A percentile compares a stretch with the other conserved stretches of the same genome.
These are phyloP conservation scores for Fusarium pseudocircinatum DNA, from an alignment of 2,329 filamentous ascomycete species.

Conservation along the genomic window DNA sequence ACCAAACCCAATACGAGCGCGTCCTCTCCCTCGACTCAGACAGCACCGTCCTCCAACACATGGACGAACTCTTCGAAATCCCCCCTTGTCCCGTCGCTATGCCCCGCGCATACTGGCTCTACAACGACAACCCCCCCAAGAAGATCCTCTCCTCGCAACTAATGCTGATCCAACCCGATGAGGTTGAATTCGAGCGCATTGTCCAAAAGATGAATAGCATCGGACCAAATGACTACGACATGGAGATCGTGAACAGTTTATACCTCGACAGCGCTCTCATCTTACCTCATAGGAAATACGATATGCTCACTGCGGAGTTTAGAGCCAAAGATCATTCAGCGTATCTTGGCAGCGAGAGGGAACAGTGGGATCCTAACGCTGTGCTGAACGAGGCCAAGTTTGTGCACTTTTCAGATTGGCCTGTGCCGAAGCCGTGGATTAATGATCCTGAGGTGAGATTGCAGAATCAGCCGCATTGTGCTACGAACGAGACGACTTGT, in stretches of 20 bases:
- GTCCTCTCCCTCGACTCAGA: constrained; percentile 70
- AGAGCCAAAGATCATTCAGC: constrained; percentile 59
- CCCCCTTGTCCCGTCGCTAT: constrained; percentile 71
- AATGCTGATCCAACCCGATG: constrained; percentile 67
- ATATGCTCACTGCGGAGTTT: constrained; percentile 71
- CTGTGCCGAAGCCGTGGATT: constrained; percentile 69
- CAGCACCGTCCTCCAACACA: constrained; percentile 66
- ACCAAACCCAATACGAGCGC: constrained; percentile 67
- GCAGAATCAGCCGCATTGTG: not conserved
- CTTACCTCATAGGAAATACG: constrained; percentile 71
- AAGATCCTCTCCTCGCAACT: constrained; percentile 68
- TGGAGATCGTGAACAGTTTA: constrained; percentile 73
- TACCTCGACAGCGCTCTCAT: constrained; percentile 68
- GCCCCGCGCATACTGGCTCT: constrained; percentile 78
- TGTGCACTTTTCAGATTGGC: constrained; percentile 78
- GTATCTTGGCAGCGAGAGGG: constrained; percentile 54
- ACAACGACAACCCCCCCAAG: constrained; percentile 50
- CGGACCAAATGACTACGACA: constrained; percentile 62
- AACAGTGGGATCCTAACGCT: constrained; percentile 66
- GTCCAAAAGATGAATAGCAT: constrained; percentile 43
- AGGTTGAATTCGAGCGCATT: constrained; percentile 59
- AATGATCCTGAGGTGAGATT: not conserved
- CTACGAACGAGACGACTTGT: not conserved
- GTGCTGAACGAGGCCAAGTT: constrained; percentile 69
- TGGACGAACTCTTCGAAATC: constrained; percentile 78